Conservation (phyloP, 1,284 basidiomycete genomes). For the Irpex sp. region DNA sequence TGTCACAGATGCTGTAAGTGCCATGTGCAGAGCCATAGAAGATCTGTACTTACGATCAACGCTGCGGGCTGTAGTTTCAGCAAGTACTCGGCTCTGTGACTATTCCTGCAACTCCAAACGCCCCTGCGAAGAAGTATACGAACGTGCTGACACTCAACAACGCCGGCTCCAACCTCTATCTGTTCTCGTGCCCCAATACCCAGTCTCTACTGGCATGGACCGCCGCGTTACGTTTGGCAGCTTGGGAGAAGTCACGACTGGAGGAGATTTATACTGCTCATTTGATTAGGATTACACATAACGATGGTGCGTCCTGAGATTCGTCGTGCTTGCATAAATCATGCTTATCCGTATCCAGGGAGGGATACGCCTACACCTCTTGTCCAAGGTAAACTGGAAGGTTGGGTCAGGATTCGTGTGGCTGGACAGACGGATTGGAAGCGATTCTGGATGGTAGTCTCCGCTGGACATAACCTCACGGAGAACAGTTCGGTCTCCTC, state of each 20-base stretch:
- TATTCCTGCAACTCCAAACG: conserved; percentile 44
- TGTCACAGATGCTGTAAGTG: conserved; percentile 78
- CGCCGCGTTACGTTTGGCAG: conserved; percentile 84
- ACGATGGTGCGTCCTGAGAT: conserved; percentile 37
- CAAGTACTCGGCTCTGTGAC: conserved; percentile 74
- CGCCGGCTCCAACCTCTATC: conserved; percentile 86
- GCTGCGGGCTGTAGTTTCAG: conserved; percentile 52
- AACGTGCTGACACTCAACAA: conserved; percentile 94
- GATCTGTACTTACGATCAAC: conserved; percentile 82
- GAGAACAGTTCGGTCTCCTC: conserved; percentile 33
- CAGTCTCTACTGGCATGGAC: conserved; percentile 84
- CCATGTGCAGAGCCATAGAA: conserved; percentile 70
- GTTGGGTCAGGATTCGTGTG: conserved; percentile 89
- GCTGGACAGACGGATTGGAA: conserved; percentile 98
- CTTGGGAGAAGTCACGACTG: conserved; percentile 94
- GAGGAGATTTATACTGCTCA: conserved; percentile 99
- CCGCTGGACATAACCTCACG: conserved; percentile 19
- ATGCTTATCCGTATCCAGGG: conserved; percentile 35
- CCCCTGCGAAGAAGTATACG: conserved; percentile 54
- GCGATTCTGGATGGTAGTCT: conserved; percentile 82
- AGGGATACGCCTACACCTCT: conserved; percentile 67
- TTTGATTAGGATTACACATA: conserved; percentile 74
- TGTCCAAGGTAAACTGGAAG: conserved; percentile 78
- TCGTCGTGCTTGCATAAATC: background rate
- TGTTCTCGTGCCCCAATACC: conserved; percentile 83